Evolutionary conservation across 345 rosid species (phyloP).

Genomic region (Theobroma cacao): DNA sequence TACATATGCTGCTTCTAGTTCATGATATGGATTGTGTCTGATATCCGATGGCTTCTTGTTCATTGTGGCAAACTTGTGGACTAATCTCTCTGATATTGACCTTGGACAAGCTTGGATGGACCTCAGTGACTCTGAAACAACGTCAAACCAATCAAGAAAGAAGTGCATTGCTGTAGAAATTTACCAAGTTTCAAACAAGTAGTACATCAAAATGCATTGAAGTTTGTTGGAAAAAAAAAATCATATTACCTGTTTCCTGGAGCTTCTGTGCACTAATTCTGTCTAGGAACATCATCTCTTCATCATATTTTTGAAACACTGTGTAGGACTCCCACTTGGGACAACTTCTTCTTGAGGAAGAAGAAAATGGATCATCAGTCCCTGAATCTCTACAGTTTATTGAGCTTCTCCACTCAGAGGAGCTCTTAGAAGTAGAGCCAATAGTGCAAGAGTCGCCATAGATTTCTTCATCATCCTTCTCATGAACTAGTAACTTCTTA

Average conservation of each 20-base stretch:
- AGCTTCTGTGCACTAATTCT: constrained; percentile 85
- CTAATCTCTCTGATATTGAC: constrained; percentile 87
- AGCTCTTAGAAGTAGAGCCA: constrained; percentile 97
- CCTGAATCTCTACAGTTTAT: constrained; percentile 60
- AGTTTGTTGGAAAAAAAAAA: not conserved
- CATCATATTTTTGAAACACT: constrained; percentile 92
- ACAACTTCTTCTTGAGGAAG: constrained; percentile 91
- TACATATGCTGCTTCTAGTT: constrained; percentile 82
- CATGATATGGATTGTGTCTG: constrained; percentile 78
- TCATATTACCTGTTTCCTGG: constrained; percentile 76
- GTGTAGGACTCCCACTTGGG: constrained; percentile 98
- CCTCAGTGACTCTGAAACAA: constrained; percentile 62
- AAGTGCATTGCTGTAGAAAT: not conserved
- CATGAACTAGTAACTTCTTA: constrained; percentile 33
- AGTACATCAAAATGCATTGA: not conserved
- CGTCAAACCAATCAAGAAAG: not conserved
- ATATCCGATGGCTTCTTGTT: constrained; percentile 48
- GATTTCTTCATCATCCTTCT: constrained; percentile 49
- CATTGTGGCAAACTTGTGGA: constrained; percentile 60
- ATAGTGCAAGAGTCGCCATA: constrained; percentile 80
- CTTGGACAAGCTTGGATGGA: constrained; percentile 81
- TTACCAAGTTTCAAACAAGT: not conserved
- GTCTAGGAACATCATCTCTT: constrained; percentile 90
- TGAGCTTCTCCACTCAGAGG: constrained; percentile 98
- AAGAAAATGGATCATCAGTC: constrained; percentile 89